Evolutionary conservation across 148 eudicot species (phyloP), one percentile per base, ranked within the genome.

Genomic region (Amaranthus palmeri): DNA sequence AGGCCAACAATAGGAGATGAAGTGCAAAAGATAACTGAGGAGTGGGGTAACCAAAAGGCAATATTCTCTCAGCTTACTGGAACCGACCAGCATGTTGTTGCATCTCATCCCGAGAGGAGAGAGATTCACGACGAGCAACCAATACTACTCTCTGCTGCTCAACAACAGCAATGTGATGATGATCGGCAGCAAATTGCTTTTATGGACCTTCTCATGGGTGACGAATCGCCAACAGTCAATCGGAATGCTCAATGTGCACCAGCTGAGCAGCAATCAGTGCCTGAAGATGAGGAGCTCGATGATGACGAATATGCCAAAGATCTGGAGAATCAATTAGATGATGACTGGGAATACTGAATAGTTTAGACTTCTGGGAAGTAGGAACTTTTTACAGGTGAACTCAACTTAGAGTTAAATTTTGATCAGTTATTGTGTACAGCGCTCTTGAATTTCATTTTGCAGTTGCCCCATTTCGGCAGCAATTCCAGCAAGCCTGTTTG

Each of bases 21-120:
- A 59, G 79, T 92, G 49, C 86, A 72, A 63, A 80, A 84, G 67
- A 87, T 83, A 61, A 77, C 74, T 67, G 77, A 77, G 64, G 87
- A 86, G 36, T 92, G 97, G 97, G 75, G 72, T 47, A 45, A 18
- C 68, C 85, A 83, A 77, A 88, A 87, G 80, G 90, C 85, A 70
- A 3, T 47, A 68, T 82, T 88, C 65, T 81, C 85, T 67, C 72
- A 84, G 60, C 81, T 85, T 51, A 85, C 86, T 41, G 78, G 81
- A 66, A 42, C 74, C 45, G 62, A 58, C 63, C 74, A 54, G n/a
- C 71, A 7, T 40, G 58, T 77, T 52, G 61, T 8, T 45, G n/a
- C 10, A 67, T 54, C 60, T 13, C 77, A 36, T 46, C 65, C 49
- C 36, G 74, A 40, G 47, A 45, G 68, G 7, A 64, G 64, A 40